Evolutionary conservation across 1,284 basidiomycete species (phyloP), one percentile per base, ranked within the genome.

Genomic region (Ustilago tritici): DNA sequence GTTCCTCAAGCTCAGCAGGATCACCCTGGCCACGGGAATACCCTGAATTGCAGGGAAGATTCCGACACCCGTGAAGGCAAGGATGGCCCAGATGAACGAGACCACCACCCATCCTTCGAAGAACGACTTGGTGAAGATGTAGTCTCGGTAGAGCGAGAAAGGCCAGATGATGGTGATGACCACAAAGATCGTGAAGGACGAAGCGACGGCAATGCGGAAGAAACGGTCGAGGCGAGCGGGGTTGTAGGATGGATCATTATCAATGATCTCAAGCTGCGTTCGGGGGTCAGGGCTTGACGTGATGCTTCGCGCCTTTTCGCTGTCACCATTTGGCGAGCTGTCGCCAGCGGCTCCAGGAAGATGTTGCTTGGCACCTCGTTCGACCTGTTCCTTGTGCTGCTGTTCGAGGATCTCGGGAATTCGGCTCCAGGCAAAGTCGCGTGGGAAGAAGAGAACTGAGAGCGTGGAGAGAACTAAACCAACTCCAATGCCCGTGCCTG

Each of bases 81-180:
- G 41, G 50, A 80, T 56, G 7, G 81, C 82, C 84, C 84, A 85
- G 47, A 84, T 76, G 56, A 84, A 69, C 7, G 67, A 67, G 31
- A 85, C 84, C 3, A 79, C 68, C 11, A 83, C 69, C 84, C 84
- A 85, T 23, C 84, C 84, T 11, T 67, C 60, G 59, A 85, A 85
- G 69, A 85, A 86, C n/a, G 53, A 60, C 34, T 64, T 62, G 10
- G 70, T 67, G 62, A 86, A 86, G 56, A 85, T 79, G 75, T 84
- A 85, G 63, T 80, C 75, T 9, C 84, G 72, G 65, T 84, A 86
- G 49, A 86, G 78, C 10, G 72, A 72, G 43, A 85, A 81, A 2
- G 85, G 85, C 79, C 79, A 84, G 43, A 86, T 80, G 66, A 86
- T 76, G 65, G 83, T 82, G 58, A 85, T 76, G 15, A 83, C 79